These are phyloP conservation scores for Lunularia cruciata DNA, from an alignment of 225 moss, liverwort and hornwort genomes.

Conservation along the genomic window DNA sequence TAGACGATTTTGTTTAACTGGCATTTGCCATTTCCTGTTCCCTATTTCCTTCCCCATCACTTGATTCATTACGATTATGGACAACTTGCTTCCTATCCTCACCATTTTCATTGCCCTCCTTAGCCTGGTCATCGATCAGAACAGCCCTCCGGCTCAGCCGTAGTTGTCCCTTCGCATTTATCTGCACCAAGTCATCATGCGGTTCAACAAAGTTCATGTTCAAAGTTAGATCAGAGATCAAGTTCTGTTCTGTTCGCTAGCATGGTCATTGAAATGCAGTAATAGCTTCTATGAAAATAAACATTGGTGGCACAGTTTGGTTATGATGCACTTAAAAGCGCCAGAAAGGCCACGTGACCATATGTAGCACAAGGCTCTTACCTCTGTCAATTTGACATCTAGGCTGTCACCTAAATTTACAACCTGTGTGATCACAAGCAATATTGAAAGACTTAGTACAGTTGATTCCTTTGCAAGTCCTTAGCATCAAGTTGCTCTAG, in stretches of 20 bases:
- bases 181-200: constrained; percentile 36
- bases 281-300: too few species aligned
- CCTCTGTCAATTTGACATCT: constrained; percentile 97
- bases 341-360: too few species aligned
- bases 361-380: constrained; percentile 24
- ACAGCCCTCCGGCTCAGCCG: constrained; percentile 69
- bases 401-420: constrained; percentile 79
- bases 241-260: too few species aligned
- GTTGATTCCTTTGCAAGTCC: background rate
- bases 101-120: background rate
- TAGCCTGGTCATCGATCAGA: constrained; percentile 26
- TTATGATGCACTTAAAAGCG: too few species aligned
- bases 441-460: background rate
- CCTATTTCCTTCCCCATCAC: constrained; percentile 15
- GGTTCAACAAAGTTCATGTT: too few species aligned
- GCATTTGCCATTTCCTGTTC: constrained; percentile 23
- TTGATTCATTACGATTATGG: background rate
- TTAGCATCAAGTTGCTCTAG: too few species aligned
- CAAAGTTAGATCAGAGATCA: too few species aligned
- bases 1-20: background rate
- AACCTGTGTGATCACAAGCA: constrained; percentile 48
- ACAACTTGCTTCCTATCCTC: background rate
- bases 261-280: too few species aligned
- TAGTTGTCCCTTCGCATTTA: constrained; percentile 89
- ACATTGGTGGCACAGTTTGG: too few species aligned